These are phyloP conservation scores for Begonia fuchsioides DNA, from an alignment of 306 rosid genomes.

Conservation along the genomic window DNA sequence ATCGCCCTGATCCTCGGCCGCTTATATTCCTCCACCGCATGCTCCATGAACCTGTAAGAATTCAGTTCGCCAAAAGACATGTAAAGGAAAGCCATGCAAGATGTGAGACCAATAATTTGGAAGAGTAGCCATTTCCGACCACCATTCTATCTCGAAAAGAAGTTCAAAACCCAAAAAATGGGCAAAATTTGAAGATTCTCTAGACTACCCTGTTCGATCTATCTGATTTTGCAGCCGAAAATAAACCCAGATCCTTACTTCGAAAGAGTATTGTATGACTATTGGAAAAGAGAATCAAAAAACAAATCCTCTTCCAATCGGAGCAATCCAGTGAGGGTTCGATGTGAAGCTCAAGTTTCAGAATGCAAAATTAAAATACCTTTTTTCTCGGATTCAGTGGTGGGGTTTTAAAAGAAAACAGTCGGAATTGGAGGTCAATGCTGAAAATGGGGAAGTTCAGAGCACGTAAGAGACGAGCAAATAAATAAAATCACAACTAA, in stretches of 20 bases:
- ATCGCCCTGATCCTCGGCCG: slow-evolving; percentile 49
- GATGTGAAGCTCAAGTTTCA: background rate
- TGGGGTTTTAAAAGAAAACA: slow-evolving; percentile 16
- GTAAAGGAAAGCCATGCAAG: slow-evolving; percentile 53
- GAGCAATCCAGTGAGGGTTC: slow-evolving; percentile 3
- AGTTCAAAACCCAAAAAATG: slow-evolving; percentile 16
- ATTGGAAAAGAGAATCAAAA: too few relatives aligned
- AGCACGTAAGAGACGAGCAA: background rate
- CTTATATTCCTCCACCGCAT: slow-evolving; percentile 43
- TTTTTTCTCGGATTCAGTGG: slow-evolving; percentile 5
- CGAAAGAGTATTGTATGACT: too few relatives aligned
- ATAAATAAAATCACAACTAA: slow-evolving; percentile 20
- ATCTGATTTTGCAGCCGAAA: slow-evolving; percentile 11
- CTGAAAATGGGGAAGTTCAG: slow-evolving; percentile 8
- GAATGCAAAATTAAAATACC: slow-evolving; percentile 5
- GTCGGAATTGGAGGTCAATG: slow-evolving; percentile 7
- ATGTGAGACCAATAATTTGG: slow-evolving; percentile 62
- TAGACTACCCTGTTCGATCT: slow-evolving; percentile 22
- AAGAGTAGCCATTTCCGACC: slow-evolving; percentile 43
- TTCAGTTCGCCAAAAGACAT: slow-evolving; percentile 68
- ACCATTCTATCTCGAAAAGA: slow-evolving; percentile 26
- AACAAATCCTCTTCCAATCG: background rate
- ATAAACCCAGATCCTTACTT: slow-evolving; percentile 39
- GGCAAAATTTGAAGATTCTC: slow-evolving; percentile 17
- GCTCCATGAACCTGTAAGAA: slow-evolving; percentile 90